These are phyloP conservation scores for Chromera velia DNA, from an alignment of 73 alveolate genomes.

Conservation along the genomic window DNA sequence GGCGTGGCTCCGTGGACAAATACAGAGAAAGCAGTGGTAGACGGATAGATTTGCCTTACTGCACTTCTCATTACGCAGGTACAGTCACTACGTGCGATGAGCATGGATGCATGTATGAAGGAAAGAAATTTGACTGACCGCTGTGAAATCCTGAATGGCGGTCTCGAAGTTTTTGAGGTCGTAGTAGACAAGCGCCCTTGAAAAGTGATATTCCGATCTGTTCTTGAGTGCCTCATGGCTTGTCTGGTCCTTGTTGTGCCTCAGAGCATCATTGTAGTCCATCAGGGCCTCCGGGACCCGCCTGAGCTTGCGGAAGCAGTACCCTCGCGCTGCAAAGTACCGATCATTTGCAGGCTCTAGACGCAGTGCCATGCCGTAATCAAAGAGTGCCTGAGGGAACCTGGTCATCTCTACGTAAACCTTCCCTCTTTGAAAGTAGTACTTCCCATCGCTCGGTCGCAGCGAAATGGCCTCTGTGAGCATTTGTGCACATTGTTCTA, in stretches of 20 bases:
- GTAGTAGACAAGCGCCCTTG: background rate
- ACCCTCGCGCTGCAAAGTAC: background rate
- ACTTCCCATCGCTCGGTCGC: background rate
- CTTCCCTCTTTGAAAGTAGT: conserved; percentile 35
- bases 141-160: background rate
- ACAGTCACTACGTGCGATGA: too few species aligned
- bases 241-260: background rate
- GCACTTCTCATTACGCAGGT: too few species aligned
- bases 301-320: background rate
- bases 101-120: too few species aligned
- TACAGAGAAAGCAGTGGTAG: too few species aligned
- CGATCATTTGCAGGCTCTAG: background rate
- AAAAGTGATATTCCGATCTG: background rate
- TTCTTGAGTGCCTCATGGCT: too few species aligned
- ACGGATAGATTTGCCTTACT: too few species aligned
- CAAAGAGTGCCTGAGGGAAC: conserved; percentile 44
- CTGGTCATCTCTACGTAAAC: conserved; percentile 15
- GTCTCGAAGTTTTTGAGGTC: background rate
- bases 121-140: too few species aligned
- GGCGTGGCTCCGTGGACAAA: too few species aligned
- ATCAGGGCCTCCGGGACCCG: background rate
- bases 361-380: conserved; percentile 39
- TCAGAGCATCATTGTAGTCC: background rate
- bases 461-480: background rate
- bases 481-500: background rate